Conservation (phyloP, 352 stramenopile species). For the Globisporangium splendens region DNA sequence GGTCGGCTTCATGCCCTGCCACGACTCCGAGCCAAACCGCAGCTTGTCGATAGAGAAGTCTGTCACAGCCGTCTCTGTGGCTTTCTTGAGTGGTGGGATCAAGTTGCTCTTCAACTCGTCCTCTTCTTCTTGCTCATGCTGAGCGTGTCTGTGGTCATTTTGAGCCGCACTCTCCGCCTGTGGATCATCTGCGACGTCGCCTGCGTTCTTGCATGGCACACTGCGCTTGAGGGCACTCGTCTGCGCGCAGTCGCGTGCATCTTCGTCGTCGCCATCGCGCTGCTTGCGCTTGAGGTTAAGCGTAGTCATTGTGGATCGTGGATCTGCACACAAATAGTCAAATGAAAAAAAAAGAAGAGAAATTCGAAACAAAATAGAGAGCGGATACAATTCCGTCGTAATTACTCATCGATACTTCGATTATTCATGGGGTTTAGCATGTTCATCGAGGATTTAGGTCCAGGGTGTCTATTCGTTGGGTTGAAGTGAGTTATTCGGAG, state of each 20-base stretch:
- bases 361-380: background rate
- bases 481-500: background rate
- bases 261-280: conserved; percentile 17
- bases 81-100: too few species aligned
- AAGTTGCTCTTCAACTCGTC: too few species aligned
- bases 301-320: too few species aligned
- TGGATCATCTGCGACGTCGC: background rate
- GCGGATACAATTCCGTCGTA: background rate
- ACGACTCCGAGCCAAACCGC: conserved; percentile 51
- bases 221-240: background rate
- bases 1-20: conserved; percentile 42
- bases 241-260: background rate
- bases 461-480: background rate
- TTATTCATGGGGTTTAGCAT: background rate
- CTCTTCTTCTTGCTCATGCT: too few species aligned
- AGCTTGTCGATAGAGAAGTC: conserved; percentile 25
- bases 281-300: conserved; percentile 27
- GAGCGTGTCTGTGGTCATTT: background rate
- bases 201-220: background rate
- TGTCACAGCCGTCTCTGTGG: background rate
- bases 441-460: too few species aligned
- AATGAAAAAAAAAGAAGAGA: background rate
- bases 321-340: too few species aligned
- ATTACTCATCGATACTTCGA: background rate
- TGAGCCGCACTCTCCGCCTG: background rate